Conservation (phyloP, 345 rosid genomes). For the Ceriops decandra region DNA sequence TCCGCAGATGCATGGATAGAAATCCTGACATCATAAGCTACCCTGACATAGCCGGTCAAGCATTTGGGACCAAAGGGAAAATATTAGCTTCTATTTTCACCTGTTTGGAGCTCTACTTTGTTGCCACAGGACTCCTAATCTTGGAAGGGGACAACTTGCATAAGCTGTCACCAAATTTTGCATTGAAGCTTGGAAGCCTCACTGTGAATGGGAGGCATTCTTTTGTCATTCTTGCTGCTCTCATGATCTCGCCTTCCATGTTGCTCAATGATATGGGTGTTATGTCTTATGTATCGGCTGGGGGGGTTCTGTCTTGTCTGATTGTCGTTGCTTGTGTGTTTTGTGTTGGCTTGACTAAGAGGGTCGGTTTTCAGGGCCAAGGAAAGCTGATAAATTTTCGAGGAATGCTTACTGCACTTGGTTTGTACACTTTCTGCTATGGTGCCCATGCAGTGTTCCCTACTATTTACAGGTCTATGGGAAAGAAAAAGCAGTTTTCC, state of each 20-base stretch:
- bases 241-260: slow-evolving; percentile 39
- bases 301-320: slow-evolving; percentile 40
- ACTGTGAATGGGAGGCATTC: slow-evolving; percentile 28
- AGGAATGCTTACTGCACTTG: slow-evolving; percentile 42
- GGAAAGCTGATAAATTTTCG: slow-evolving; percentile 30
- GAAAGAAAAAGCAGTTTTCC: slow-evolving; percentile 37
- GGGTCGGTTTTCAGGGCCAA: slow-evolving; percentile 33
- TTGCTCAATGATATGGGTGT: slow-evolving; percentile 35
- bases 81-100: slow-evolving; percentile 36
- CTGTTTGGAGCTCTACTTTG: slow-evolving; percentile 43
- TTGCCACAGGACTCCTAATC: slow-evolving; percentile 42
- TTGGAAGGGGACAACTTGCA: slow-evolving; percentile 47
- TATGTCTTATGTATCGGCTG: slow-evolving; percentile 46
- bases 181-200: slow-evolving; percentile 24
- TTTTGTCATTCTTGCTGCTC: slow-evolving; percentile 29
- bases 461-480: slow-evolving; percentile 45
- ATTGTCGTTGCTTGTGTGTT: slow-evolving; percentile 38
- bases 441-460: slow-evolving; percentile 47
- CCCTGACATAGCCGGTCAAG: slow-evolving; percentile 35
- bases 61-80: slow-evolving; percentile 42
- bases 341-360: slow-evolving; percentile 30
- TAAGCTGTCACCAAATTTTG: slow-evolving; percentile 35
- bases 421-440: slow-evolving; percentile 44
- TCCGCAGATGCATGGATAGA: slow-evolving; percentile 36
- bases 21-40: slow-evolving; percentile 31